Conservation (phyloP, 1,284 basidiomycete species). For the Volvariella volvacea region DNA sequence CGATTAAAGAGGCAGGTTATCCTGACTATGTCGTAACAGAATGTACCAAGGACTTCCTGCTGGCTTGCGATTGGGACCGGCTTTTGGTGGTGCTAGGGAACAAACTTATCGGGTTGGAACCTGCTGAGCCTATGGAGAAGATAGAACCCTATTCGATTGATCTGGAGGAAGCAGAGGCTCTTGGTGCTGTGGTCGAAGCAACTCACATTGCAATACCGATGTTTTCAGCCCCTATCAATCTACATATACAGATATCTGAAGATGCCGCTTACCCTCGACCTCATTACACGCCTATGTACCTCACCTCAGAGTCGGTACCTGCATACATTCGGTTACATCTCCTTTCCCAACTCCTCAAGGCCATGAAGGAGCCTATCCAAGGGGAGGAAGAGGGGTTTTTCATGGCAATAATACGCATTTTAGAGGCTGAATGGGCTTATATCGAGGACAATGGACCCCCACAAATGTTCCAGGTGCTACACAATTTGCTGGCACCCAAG, state of each 20-base stretch:
- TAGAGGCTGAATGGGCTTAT: conserved; percentile 65
- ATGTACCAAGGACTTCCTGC: conserved; percentile 33
- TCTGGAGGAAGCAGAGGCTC: conserved; percentile 62
- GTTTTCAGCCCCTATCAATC: conserved; percentile 53
- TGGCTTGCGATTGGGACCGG: conserved; percentile 38
- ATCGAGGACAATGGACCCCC: conserved; percentile 70
- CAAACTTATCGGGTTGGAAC: conserved; percentile 38
- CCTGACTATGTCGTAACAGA: conserved; percentile 67
- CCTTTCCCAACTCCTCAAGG: conserved; percentile 54
- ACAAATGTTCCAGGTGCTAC: conserved; percentile 59
- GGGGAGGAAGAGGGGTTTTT: conserved; percentile 69
- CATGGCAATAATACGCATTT: conserved; percentile 66
- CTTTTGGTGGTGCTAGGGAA: conserved; percentile 46
- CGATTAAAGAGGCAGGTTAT: conserved; percentile 81
- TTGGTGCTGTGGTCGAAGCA: conserved; percentile 45
- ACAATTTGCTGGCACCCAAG: conserved; percentile 46
- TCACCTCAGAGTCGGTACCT: conserved; percentile 67
- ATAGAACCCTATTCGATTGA: conserved; percentile 33
- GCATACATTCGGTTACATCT: conserved; percentile 85
- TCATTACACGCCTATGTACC: conserved; percentile 65
- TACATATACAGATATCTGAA: conserved; percentile 61
- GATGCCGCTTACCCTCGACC: conserved; percentile 49
- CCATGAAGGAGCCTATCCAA: conserved; percentile 51
- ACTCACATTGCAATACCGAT: conserved; percentile 52
- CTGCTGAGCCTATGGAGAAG: conserved; percentile 14